Conservation (phyloP, 1,284 basidiomycete species). For the Pseudomicrostroma phylloplanum region DNA sequence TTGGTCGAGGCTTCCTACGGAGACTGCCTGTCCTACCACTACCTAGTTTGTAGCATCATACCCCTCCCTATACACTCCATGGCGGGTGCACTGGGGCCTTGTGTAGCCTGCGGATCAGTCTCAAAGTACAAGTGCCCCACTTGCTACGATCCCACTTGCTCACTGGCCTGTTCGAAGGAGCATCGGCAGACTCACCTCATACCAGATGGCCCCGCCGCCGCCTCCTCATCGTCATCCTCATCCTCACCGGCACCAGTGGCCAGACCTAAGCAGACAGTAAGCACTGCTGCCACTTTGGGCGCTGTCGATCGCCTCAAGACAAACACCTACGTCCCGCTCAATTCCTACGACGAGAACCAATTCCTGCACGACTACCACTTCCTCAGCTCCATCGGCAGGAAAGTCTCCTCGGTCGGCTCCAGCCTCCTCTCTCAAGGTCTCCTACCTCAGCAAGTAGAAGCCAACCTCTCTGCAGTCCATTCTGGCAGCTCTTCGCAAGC, state of each 20-base stretch:
- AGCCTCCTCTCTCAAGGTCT: constrained; percentile 3
- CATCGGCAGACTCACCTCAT: background rate
- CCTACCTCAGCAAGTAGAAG: background rate
- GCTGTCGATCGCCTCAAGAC: background rate
- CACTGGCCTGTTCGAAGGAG: constrained; percentile 11
- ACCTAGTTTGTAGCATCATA: no score
- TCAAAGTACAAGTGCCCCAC: constrained; percentile 18
- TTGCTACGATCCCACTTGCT: constrained; percentile 11
- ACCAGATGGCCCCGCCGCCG: background rate
- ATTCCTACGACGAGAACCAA: constrained; percentile 6
- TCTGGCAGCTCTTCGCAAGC: background rate
- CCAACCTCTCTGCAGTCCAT: background rate
- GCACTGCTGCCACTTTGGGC: background rate
- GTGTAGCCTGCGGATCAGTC: constrained; percentile 10
- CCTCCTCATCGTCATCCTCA: background rate
- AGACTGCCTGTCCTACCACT: no score
- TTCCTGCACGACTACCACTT: constrained; percentile 13
- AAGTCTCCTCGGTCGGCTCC: constrained; percentile 2
- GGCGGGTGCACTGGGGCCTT: constrained; percentile 1
- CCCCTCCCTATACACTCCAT: background rate
- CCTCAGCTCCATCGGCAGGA: constrained; percentile 5
- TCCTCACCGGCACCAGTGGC: background rate
- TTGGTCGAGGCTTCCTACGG: no score
- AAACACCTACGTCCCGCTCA: constrained; percentile 7
- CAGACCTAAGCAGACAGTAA: background rate